Evolutionary conservation across 441 rosid genomes (phyloP).

Genomic region (Hura crepitans): DNA sequence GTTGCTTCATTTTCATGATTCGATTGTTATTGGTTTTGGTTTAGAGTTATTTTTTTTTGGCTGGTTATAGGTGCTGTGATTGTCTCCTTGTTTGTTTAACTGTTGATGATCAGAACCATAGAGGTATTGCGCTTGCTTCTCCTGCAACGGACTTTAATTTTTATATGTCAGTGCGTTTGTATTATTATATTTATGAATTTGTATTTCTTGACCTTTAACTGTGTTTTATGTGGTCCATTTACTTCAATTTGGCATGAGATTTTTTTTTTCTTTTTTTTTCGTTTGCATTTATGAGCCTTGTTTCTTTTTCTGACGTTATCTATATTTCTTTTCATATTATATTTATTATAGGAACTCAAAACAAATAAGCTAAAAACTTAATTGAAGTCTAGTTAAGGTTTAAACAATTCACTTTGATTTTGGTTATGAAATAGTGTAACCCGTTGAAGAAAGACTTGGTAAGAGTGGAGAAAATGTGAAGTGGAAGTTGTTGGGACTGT

Average conservation of each 20-base stretch:
- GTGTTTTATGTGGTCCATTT: not conserved
- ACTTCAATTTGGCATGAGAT: too few relatives aligned
- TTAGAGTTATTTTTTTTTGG: not conserved
- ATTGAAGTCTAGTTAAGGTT: not conserved
- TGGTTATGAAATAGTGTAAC: not conserved
- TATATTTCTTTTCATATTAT: not conserved
- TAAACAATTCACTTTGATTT: not conserved
- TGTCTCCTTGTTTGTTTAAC: not conserved
- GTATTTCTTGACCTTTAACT: not conserved
- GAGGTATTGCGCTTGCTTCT: conserved; percentile 4
- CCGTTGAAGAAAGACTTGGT: not conserved
- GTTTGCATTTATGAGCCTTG: not conserved
- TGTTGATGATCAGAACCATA: not conserved
- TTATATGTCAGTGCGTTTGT: not conserved
- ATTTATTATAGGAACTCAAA: not conserved
- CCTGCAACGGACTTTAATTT: not conserved
- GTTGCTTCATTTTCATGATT: not conserved
- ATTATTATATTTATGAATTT: not conserved
- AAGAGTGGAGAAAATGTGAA: not conserved
- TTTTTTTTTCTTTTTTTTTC: not conserved
- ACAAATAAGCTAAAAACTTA: not conserved
- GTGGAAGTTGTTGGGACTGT: not conserved
- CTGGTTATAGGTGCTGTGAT: conserved; percentile 2
- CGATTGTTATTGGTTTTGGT: not conserved
- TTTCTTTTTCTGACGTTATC: not conserved